Evolutionary conservation across 2,329 filamentous ascomycete genomes (phyloP), one percentile per base, ranked within the genome.

Genomic region (Pseudogymnoascus sp.): DNA sequence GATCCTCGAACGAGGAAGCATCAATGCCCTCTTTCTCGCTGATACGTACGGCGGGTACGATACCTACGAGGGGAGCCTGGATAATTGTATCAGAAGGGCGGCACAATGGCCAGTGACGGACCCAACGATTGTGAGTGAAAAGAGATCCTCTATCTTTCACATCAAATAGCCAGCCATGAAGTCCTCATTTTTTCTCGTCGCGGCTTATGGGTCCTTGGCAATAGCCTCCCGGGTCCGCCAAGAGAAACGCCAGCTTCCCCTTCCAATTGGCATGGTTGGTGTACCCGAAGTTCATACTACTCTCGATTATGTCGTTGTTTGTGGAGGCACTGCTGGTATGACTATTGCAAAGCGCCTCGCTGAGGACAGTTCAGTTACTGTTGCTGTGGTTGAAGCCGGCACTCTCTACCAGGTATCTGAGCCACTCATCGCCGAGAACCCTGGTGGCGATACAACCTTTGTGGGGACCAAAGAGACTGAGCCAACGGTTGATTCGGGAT

Each of bases 101-200:
- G 85, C 87, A 0, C 87, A 89, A 72, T 89, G 84, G 82, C 86
- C 86, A 0, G 83, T 89, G 5, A 88, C 87, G 63, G 86, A 89
- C 70, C 86, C 86, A 0, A 87, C 84, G 0, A 0, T 72, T 88
- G 11, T 79, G 80, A 4, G 79, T 85, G 14, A 23, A 14, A 31
- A 7, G 5, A 42, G n/a, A 16, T 10, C n/a, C n/a, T 42, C 16
- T 4, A 18, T 42, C 38, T 42, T 42, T 16, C 7, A 18, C 8
- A 8, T 2, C 16, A 42, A 18, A 42, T 11, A 18, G n/a, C 38
- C 3, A 18, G 38, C 40, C 11, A 44, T 44, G 18, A 23, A 44
- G 18, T 8, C 40, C 18, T 2, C 12, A 21, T 44, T 1, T 6
- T 44, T 44, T 10, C 18, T 44, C 40, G 18, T 42, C 7, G 16